Evolutionary conservation across 129 eudicot species (phyloP).

Genomic region (Ambrosia trifida): DNA sequence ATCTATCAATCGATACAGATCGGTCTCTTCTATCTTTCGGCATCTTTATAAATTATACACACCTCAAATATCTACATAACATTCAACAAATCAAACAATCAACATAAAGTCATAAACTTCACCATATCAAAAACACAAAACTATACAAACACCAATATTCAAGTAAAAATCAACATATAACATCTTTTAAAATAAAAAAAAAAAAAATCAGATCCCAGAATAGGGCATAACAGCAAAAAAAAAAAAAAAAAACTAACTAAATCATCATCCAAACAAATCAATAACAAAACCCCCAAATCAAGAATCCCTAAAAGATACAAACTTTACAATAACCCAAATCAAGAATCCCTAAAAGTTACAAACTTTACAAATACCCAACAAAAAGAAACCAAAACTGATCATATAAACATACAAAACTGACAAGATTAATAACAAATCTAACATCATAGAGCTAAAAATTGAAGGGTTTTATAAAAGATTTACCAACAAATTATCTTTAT

Average conservation of each 20-base stretch:
- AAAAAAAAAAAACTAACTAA: not conserved
- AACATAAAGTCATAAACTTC: not conserved
- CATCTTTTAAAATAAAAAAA: not conserved
- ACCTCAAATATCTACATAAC: conserved; percentile 14
- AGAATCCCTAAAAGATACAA: conserved; percentile 19
- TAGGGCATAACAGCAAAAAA: not conserved
- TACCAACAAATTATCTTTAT: conserved; percentile 16
- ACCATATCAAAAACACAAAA: not conserved
- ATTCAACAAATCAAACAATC: conserved; percentile 4
- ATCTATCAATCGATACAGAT: conserved; percentile 66
- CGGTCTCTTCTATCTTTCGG: conserved; percentile 86
- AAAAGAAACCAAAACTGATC: not conserved
- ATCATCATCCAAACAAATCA: conserved; percentile 16
- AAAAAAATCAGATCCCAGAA: conserved; percentile 2
- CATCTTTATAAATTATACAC: conserved; percentile 43
- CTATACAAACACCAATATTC: not conserved
- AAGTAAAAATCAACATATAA: not conserved
- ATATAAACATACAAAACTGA: not conserved
- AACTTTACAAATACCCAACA: not conserved
- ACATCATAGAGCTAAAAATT: not conserved
- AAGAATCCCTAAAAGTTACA: not conserved
- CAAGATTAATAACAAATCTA: not conserved
- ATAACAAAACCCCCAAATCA: not conserved
- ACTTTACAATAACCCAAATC: not conserved
- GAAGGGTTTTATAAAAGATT: not conserved